Conservation (phyloP, 1,284 basidiomycete genomes). For the Moesziomyces sp. region DNA sequence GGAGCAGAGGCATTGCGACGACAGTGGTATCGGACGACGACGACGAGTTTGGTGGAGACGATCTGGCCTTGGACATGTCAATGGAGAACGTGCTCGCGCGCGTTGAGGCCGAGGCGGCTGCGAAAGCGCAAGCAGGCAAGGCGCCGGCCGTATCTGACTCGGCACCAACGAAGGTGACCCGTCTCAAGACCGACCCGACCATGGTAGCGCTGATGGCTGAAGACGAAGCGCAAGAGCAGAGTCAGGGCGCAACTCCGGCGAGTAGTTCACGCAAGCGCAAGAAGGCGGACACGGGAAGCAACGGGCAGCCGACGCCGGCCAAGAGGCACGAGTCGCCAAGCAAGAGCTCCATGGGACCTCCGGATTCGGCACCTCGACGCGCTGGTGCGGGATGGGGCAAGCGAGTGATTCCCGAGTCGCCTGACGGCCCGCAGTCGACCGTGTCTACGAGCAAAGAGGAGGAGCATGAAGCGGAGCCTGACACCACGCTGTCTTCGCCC, state of each 20-base stretch:
- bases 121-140: neutral
- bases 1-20: conserved; percentile 23
- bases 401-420: conserved; percentile 21
- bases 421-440: conserved; percentile 5
- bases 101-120: conserved; percentile 21
- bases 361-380: conserved; percentile 41
- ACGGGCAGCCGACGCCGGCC: neutral
- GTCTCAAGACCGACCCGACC: conserved; percentile 10
- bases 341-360: conserved; percentile 44
- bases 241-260: neutral
- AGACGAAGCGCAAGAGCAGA: neutral
- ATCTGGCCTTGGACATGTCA: conserved; percentile 23
- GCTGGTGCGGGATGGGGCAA: conserved; percentile 14
- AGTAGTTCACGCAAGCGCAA: neutral
- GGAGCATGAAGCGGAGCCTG: conserved; percentile 11
- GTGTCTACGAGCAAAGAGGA: neutral
- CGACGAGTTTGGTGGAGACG: conserved; percentile 20
- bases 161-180: neutral
- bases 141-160: neutral
- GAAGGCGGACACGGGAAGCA: neutral
- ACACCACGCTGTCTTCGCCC: conserved; percentile 29
- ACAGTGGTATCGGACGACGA: conserved; percentile 12
- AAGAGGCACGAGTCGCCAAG: conserved; percentile 13
- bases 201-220: conserved; percentile 14
- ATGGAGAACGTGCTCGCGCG: conserved; percentile 22